Evolutionary conservation across 805 yeast genomes (phyloP).

Genomic region (Metschnikowia picachoensis): DNA sequence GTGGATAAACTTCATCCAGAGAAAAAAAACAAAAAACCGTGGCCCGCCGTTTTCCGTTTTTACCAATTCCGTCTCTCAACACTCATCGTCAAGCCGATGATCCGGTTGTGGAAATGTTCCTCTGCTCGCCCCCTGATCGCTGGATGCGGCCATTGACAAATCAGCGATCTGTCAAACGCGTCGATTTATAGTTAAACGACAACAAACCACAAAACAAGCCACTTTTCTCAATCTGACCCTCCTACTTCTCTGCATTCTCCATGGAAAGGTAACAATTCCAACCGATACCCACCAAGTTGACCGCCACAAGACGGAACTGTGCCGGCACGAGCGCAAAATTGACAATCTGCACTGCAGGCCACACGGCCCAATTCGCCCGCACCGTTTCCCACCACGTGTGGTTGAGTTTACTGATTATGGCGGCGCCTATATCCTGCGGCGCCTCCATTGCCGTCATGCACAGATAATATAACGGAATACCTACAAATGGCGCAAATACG

Average conservation of each 20-base stretch:
- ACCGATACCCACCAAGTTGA: slow-evolving; percentile 65
- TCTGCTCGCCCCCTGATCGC: too few relatives aligned
- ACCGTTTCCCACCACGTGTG: slow-evolving; percentile 65
- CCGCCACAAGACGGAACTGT: slow-evolving; percentile 61
- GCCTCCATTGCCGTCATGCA: slow-evolving; percentile 66
- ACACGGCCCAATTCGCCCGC: slow-evolving; percentile 72
- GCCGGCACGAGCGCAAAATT: slow-evolving; percentile 78
- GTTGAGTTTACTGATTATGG: slow-evolving; percentile 40
- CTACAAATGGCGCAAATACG: slow-evolving; percentile 68
- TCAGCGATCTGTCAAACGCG: too few relatives aligned
- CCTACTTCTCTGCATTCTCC: slow-evolving; percentile 25
- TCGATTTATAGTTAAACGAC: too few relatives aligned
- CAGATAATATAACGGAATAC: slow-evolving; percentile 67
- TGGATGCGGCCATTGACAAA: too few relatives aligned
- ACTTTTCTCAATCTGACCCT: too few relatives aligned
- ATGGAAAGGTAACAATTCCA: slow-evolving; percentile 82
- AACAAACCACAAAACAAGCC: too few relatives aligned
- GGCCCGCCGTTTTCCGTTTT: too few relatives aligned
- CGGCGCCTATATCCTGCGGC: slow-evolving; percentile 31
- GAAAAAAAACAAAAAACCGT: too few relatives aligned
- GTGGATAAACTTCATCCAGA: too few relatives aligned
- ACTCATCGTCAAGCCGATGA: too few relatives aligned
- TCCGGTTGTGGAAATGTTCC: too few relatives aligned
- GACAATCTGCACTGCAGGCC: slow-evolving; percentile 84
- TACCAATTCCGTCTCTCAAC: too few relatives aligned